Conservation (phyloP, 768 basidiomycete species). For the Lactarius tabidus region DNA sequence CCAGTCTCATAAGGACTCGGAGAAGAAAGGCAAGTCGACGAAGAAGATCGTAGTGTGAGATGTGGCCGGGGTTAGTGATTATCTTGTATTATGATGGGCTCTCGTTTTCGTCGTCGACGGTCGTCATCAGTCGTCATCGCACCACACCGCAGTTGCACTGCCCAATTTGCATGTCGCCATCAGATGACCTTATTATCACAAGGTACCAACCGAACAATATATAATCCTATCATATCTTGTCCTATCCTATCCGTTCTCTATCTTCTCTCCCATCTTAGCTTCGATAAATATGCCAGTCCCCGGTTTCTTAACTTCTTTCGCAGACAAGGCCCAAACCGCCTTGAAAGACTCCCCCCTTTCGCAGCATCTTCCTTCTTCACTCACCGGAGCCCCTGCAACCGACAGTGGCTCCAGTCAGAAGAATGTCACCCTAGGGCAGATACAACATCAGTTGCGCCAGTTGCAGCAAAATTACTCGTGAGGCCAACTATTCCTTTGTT, state of each 20-base stretch:
- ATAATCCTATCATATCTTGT: constrained; percentile 20
- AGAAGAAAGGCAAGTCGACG: constrained; percentile 84
- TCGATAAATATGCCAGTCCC: constrained; percentile 52
- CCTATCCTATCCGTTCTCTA: constrained; percentile 17
- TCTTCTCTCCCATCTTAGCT: constrained; percentile 23
- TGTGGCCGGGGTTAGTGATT: constrained; percentile 15
- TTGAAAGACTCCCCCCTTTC: constrained; percentile 60
- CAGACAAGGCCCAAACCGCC: constrained; percentile 74
- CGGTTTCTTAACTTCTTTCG: constrained; percentile 59
- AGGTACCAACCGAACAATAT: constrained; percentile 10
- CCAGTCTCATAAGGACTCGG: constrained; percentile 89
- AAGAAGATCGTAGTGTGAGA: constrained; percentile 72
- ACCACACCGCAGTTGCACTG: background rate
- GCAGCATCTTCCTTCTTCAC: constrained; percentile 45
- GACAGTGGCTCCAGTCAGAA: constrained; percentile 35
- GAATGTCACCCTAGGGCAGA: constrained; percentile 52
- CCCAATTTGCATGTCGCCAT: background rate
- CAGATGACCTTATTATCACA: constrained; percentile 28
- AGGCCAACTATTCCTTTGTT: constrained; percentile 26
- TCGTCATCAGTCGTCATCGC: background rate
- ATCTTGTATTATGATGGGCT: constrained; percentile 27
- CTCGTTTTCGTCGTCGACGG: background rate
- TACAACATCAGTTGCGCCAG: constrained; percentile 69
- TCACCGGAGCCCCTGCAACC: constrained; percentile 31
- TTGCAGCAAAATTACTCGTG: constrained; percentile 74